Evolutionary conservation across 2,329 filamentous ascomycete species (phyloP), one percentile per base, ranked within the genome.

Genomic region (Calonectria honghensis): DNA sequence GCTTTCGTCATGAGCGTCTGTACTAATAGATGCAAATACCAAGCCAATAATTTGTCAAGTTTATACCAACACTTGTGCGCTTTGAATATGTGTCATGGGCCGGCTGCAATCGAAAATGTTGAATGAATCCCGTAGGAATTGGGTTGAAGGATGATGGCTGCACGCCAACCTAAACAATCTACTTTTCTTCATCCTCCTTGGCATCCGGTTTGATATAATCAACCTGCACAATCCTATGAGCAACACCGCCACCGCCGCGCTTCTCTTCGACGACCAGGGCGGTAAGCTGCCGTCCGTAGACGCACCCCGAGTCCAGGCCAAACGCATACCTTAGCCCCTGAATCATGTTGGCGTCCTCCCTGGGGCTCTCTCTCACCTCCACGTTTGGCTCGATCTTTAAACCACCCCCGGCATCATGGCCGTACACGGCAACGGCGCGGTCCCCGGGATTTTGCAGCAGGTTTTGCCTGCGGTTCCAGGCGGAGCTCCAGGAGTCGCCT

Each of bases 281-380:
- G 1, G 79, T 74, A 14, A 80, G 52, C 2, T 57, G 73, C 9
- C 73, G 76, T 3, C 95, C 95, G 73, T 90, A 91, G 0, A 95
- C 92, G 82, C 96, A 98, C 0, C 92, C 93, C 0, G 93, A 94
- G 82, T 98, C 96, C 29, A 98, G 86, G 0, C 96, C 96, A 81
- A 95, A 95, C 7, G 93, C 94, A 83, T 94, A 97, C 69, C 90
- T 88, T 41, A 67, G 20, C 3, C 41, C 67, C 13, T 31, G 57
- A 0, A 70, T 11, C 2, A n/a, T 13, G 0, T 57, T n/a, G 14
- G 14, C 35, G 4, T 5, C 63, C 10, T 57, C 48, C 0, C n/a
- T 10, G 0, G 24, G 35, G 13, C 24, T 35, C 16, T 35, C 37
- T 9, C 31, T 14, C 37, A 73, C 24, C 10, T 75, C 66, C 2